phyloP scores from a whole-genome alignment of 2,329 filamentous ascomycete genomes.

The Hypoxylon rubiginosum region DNA sequence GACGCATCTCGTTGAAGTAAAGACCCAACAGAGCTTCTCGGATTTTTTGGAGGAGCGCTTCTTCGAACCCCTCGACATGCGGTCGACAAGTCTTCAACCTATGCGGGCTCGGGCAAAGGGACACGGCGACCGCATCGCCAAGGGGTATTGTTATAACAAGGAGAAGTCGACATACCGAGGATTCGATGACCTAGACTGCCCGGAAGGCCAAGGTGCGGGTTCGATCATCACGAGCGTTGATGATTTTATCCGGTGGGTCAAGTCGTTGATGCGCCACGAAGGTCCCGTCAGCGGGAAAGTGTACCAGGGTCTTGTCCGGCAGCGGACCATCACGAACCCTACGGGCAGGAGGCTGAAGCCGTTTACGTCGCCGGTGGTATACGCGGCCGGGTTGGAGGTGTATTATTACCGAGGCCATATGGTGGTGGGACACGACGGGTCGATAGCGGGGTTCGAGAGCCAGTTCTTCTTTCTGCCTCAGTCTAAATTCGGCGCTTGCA shows the following conservation, averaged over 20 bases:
- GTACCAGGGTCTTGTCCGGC: slow-evolving; percentile 39
- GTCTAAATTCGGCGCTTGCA: slow-evolving; percentile 33
- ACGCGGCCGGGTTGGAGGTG: slow-evolving; percentile 41
- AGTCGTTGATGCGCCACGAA: slow-evolving; percentile 37
- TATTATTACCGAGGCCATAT: slow-evolving; percentile 43
- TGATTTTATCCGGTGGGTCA: slow-evolving; percentile 46
- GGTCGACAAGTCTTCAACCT: slow-evolving; percentile 43
- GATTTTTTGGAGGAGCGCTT: slow-evolving; percentile 44
- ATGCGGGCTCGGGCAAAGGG: slow-evolving; percentile 26
- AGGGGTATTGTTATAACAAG: slow-evolving; percentile 37
- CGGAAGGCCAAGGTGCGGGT: slow-evolving; percentile 45
- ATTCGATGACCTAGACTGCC: slow-evolving; percentile 21
- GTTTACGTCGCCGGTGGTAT: slow-evolving; percentile 34
- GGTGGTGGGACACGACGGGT: slow-evolving; percentile 43
- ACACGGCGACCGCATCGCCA: slow-evolving; percentile 39
- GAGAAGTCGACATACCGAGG: slow-evolving; percentile 15
- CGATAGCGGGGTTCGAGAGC: slow-evolving; percentile 40
- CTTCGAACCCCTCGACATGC: slow-evolving; percentile 44
- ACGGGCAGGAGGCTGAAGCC: slow-evolving; percentile 12
- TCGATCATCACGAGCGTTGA: slow-evolving; percentile 46
- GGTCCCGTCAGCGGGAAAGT: slow-evolving; percentile 43
- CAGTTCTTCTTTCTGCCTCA: slow-evolving; percentile 43
- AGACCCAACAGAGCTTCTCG: slow-evolving; percentile 37
- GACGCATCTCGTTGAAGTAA: slow-evolving; percentile 43
- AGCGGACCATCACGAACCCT: slow-evolving; percentile 34